These are phyloP conservation scores for Penicillium sp. DNA, from an alignment of 2,329 filamentous ascomycete species.

Conservation along the genomic window DNA sequence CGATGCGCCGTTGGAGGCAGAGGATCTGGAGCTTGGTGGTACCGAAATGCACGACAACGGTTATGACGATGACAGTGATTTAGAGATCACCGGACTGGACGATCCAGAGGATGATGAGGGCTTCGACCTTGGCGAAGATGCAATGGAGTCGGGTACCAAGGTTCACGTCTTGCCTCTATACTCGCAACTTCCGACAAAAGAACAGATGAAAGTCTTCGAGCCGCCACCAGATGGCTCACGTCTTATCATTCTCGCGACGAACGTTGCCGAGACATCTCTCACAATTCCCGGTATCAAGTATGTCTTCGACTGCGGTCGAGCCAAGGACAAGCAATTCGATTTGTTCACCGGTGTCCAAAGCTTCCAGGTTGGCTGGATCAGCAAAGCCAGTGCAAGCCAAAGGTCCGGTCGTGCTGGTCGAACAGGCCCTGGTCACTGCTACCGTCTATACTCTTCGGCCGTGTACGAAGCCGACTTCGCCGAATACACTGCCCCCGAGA, in stretches of 20 bases:
- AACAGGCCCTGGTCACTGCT: slow-evolving; percentile 95
- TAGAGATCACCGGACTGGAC: slow-evolving; percentile 62
- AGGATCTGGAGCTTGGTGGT: slow-evolving; percentile 82
- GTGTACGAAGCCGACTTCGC: slow-evolving; percentile 86
- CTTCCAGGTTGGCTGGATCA: slow-evolving; percentile 95
- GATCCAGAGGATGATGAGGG: slow-evolving; percentile 65
- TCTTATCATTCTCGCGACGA: slow-evolving; percentile 87
- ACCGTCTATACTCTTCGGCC: slow-evolving; percentile 89
- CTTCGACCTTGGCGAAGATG: slow-evolving; percentile 66
- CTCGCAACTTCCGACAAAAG: slow-evolving; percentile 83
- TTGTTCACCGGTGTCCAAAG: slow-evolving; percentile 87
- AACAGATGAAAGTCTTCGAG: slow-evolving; percentile 90
- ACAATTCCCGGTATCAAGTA: slow-evolving; percentile 95
- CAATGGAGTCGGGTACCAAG: slow-evolving; percentile 60
- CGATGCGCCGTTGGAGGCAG: slow-evolving; percentile 77
- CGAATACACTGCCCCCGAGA: slow-evolving; percentile 83
- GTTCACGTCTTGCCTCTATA: slow-evolving; percentile 93
- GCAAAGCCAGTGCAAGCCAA: slow-evolving; percentile 92
- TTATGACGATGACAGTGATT: slow-evolving; percentile 57
- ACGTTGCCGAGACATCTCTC: slow-evolving; percentile 94
- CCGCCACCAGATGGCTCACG: slow-evolving; percentile 77
- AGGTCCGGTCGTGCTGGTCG: slow-evolving; percentile 90
- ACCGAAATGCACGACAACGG: slow-evolving; percentile 47
- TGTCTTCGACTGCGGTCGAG: slow-evolving; percentile 90
- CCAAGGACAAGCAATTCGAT: slow-evolving; percentile 90